Evolutionary conservation across 1,284 basidiomycete species (phyloP).

Genomic region (Austroboletus niveus): DNA sequence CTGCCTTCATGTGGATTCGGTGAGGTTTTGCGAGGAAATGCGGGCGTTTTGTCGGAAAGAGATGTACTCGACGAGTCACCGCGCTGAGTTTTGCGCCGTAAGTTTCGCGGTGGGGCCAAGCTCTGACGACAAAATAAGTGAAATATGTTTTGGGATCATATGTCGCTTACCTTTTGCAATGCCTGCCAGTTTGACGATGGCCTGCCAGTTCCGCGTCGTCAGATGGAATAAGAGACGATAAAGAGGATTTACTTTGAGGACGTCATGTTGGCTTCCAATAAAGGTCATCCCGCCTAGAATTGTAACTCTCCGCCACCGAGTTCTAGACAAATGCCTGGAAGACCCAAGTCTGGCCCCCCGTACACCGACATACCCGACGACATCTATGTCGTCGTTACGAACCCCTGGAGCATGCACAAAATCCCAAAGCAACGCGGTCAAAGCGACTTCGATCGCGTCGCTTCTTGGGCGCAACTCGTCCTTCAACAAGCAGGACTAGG

Average conservation of each 20-base stretch:
- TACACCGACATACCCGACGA: conserved; percentile 23
- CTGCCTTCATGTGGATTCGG: neutral
- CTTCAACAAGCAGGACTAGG: conserved; percentile 20
- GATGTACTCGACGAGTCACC: neutral
- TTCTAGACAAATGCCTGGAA: conserved; percentile 17
- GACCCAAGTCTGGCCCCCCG: conserved; percentile 27
- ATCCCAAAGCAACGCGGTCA: conserved; percentile 9
- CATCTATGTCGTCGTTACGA: conserved; percentile 24
- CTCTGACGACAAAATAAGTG: too few species aligned
- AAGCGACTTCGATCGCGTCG: conserved; percentile 21
- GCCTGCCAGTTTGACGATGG: conserved; percentile 54
- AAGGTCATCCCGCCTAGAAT: neutral
- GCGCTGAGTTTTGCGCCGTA: conserved; percentile 22
- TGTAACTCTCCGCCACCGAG: too few species aligned
- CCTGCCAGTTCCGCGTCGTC: conserved; percentile 1
- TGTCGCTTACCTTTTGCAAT: conserved; percentile 42
- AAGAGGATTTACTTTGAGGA: conserved; percentile 16
- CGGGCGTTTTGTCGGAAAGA: neutral
- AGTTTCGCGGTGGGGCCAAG: too few species aligned
- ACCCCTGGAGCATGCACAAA: conserved; percentile 23
- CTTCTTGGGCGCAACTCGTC: conserved; percentile 26
- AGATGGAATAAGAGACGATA: neutral
- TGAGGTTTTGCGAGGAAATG: conserved; percentile 1
- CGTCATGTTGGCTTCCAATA: neutral
- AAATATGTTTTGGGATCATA: too few species aligned